Evolutionary conservation across 768 basidiomycete genomes (phyloP).

Genomic region (Collybiopsis confluens): DNA sequence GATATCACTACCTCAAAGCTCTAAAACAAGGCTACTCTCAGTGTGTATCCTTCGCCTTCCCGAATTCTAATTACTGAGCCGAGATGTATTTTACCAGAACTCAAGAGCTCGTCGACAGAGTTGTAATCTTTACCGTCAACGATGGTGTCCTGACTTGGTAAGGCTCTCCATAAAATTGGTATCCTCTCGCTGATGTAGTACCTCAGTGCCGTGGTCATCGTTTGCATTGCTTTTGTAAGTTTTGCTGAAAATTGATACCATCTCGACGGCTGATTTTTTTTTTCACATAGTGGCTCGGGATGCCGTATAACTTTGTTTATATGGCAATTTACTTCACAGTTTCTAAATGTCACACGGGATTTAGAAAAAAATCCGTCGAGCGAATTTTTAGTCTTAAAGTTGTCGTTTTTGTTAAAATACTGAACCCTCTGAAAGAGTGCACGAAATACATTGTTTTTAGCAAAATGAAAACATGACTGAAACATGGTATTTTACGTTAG

Average conservation of each 20-base stretch:
- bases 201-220: constrained; percentile 10
- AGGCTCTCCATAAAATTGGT: background rate
- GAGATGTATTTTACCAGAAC: background rate
- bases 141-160: constrained; percentile 10
- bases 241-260: too few species aligned
- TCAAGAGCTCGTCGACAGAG: constrained; percentile 12
- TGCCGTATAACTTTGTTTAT: constrained; percentile 13
- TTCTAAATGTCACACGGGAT: too few species aligned
- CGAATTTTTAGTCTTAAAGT: too few species aligned
- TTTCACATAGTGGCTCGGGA: constrained; percentile 9
- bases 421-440: too few species aligned
- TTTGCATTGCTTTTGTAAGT: constrained; percentile 10
- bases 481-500: too few species aligned
- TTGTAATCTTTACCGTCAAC: constrained; percentile 12
- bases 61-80: background rate
- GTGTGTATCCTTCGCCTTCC: background rate
- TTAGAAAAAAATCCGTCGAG: too few species aligned
- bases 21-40: constrained; percentile 10
- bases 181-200: background rate
- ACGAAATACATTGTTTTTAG: too few species aligned
- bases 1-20: constrained; percentile 10
- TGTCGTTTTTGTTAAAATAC: too few species aligned
- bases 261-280: background rate
- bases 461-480: too few species aligned
- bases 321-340: constrained; percentile 10